A percentile compares a stretch with the other conserved stretches of the same genome.
phyloP scores from a whole-genome alignment of 768 basidiomycete species.

The Hericium rajendrae region DNA sequence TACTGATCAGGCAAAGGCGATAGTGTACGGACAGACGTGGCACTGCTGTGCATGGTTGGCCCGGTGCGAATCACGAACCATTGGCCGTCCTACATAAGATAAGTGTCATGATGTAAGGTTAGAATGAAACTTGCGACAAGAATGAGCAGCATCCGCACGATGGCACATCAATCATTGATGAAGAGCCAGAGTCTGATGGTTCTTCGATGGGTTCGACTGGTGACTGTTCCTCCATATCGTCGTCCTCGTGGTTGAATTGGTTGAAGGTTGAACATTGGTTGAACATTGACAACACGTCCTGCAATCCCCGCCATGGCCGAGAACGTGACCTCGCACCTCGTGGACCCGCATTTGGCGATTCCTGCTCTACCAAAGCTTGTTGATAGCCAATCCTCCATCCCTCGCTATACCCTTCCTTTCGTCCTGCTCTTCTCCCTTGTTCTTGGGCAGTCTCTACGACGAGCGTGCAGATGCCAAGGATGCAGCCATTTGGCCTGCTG shows the following conservation, averaged over 20 bases:
- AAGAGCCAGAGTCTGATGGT: neutral
- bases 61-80: slow-evolving; percentile 1
- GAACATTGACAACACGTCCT: slow-evolving; percentile 7
- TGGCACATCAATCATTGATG: slow-evolving; percentile 1
- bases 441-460: slow-evolving; percentile 48
- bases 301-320: slow-evolving; percentile 1
- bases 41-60: slow-evolving; percentile 2
- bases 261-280: too few relatives aligned
- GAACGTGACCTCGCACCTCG: neutral
- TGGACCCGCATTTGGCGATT: neutral
- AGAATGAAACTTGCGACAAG: neutral
- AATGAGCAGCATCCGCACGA: neutral
- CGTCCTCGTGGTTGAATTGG: neutral
- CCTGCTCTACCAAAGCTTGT: slow-evolving; percentile 20
- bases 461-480: too few relatives aligned
- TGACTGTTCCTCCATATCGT: neutral
- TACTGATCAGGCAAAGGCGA: neutral
- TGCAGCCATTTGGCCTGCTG: too few relatives aligned
- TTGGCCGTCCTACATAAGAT: slow-evolving; percentile 1
- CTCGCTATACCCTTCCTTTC: slow-evolving; percentile 45
- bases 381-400: slow-evolving; percentile 37
- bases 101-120: neutral
- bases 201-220: neutral
- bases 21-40: slow-evolving; percentile 3
- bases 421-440: slow-evolving; percentile 53